Base-by-base conservation (phyloP, 1,284 basidiomycete species). In the Papiliotrema flavescens region DNA sequence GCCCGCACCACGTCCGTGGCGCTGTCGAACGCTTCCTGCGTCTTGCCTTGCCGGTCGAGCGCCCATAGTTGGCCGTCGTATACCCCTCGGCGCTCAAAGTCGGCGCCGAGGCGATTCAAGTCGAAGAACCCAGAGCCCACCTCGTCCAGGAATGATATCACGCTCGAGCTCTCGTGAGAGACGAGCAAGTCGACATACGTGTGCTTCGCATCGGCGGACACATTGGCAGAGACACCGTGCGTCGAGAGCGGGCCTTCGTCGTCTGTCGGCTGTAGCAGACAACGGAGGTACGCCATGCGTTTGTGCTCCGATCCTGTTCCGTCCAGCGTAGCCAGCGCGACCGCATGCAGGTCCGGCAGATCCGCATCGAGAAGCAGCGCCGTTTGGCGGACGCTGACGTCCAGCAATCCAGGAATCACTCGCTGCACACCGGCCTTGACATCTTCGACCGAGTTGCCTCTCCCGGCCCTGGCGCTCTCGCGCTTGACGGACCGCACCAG, bases 41-140 rank as follows among this genome's bases (percentile, higher is more conserved):
- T 82, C 47, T 83, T 79, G 0, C 86, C 88, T 23, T 78, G 79
- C 57, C 82, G 81, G 66, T 92, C 83, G 47, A 87, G 75, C 1
- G 85, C 81, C 94, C 94, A 98, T 2, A 98, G 78, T 22, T 89
- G 84, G 2, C 87, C 90, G 56, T 91, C 86, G 62, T 83, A 87
- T 6, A 85, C 84, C 35, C 80, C 79, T 26, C 81, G 79, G 6
- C 80, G 75, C 71, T 93, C 87, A 65, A 88, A 93, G 3, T 83
- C 81, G 8, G 77, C 75, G 1, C 85, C 75, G 4, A 88, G 80
- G 11, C 82, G 76, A 0, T 79, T 64, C 69, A 86, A 82, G 54
- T 89, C 84, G 51, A 92, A 78, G 54, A 80, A 79, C 9, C 80
- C 79, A 0, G 70, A 44, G 0, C 84, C 83, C 42, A 87, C 78